A percentile compares a stretch with the other conserved stretches of the same genome.
phyloP scores from a whole-genome alignment of 352 stramenopile species.

The Phytophthora fragariae region DNA sequence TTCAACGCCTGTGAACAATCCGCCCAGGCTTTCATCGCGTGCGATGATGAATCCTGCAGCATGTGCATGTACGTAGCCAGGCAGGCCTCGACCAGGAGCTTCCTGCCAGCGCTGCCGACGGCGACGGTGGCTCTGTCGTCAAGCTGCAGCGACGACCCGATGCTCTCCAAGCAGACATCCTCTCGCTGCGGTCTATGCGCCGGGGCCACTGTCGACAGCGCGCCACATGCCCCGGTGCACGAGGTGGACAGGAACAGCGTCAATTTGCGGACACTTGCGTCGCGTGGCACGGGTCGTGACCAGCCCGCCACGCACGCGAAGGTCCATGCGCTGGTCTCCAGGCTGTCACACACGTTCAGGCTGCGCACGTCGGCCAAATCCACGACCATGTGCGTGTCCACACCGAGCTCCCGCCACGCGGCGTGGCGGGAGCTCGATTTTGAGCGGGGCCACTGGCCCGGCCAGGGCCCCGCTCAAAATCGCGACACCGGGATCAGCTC shows the following conservation, averaged over 20 bases:
- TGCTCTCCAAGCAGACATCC: constrained; percentile 12
- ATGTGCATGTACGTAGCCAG: constrained; percentile 15
- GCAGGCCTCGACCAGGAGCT: constrained; percentile 3
- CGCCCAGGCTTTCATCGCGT: constrained; percentile 13
- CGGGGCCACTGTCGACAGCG: constrained; percentile 8
- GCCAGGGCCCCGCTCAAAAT: constrained; percentile 11
- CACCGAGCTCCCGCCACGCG: constrained; percentile 16
- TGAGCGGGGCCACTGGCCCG: too few species aligned
- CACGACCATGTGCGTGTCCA: constrained; percentile 21
- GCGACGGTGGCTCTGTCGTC: neutral
- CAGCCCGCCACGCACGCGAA: constrained; percentile 7
- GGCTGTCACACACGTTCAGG: constrained; percentile 31
- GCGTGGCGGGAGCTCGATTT: too few species aligned
- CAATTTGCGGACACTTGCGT: constrained; percentile 20
- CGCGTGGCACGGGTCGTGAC: constrained; percentile 32
- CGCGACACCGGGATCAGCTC: constrained; percentile 23
- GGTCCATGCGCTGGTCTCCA: constrained; percentile 7
- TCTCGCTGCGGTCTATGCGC: constrained; percentile 8
- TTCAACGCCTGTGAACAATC: neutral
- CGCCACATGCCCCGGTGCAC: constrained; percentile 4
- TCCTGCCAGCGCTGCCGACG: neutral
- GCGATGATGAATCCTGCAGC: constrained; percentile 1
- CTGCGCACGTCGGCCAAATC: constrained; percentile 28
- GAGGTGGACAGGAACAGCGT: constrained; percentile 30
- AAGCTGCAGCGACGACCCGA: neutral